Evolutionary conservation across 352 stramenopile species (phyloP).

Genomic region (Albugo candida): DNA sequence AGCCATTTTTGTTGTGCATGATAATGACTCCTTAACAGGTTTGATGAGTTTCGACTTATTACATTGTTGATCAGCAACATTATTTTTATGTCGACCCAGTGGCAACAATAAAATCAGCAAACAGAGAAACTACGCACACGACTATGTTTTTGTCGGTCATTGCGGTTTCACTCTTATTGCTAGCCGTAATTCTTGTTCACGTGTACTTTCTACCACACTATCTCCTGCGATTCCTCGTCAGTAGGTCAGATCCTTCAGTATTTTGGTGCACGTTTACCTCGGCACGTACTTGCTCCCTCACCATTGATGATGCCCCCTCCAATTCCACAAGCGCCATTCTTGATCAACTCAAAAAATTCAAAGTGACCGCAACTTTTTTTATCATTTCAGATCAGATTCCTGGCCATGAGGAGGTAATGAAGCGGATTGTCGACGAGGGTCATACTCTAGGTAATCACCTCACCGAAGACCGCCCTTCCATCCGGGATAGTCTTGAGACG

Average conservation of each 20-base stretch:
- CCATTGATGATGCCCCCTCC: constrained; percentile 64
- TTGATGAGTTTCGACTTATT: no score
- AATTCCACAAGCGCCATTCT: constrained; percentile 39
- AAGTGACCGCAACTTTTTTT: constrained; percentile 68
- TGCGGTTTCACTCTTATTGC: constrained; percentile 7
- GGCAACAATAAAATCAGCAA: no score
- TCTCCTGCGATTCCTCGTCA: constrained; percentile 39
- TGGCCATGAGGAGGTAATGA: constrained; percentile 42
- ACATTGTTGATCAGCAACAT: no score
- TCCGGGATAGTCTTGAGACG: constrained; percentile 55
- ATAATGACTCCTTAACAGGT: no score
- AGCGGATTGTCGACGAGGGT: constrained; percentile 58
- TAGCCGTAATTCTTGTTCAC: constrained; percentile 17
- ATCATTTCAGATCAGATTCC: constrained; percentile 57
- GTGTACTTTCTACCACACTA: constrained; percentile 56
- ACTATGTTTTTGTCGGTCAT: background rate
- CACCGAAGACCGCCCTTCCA: constrained; percentile 56
- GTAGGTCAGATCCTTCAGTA: constrained; percentile 46
- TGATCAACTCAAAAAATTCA: constrained; percentile 37
- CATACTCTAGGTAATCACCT: constrained; percentile 66
- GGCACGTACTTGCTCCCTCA: constrained; percentile 38
- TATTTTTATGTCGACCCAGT: no score
- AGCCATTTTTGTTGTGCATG: no score
- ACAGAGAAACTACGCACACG: no score
- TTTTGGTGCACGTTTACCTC: constrained; percentile 49